Percentiles rank a stretch among this genome's conserved stretches.
phyloP scores from a whole-genome alignment of 2,329 filamentous ascomycete genomes.

The Ophiostoma himal-ulmi region DNA sequence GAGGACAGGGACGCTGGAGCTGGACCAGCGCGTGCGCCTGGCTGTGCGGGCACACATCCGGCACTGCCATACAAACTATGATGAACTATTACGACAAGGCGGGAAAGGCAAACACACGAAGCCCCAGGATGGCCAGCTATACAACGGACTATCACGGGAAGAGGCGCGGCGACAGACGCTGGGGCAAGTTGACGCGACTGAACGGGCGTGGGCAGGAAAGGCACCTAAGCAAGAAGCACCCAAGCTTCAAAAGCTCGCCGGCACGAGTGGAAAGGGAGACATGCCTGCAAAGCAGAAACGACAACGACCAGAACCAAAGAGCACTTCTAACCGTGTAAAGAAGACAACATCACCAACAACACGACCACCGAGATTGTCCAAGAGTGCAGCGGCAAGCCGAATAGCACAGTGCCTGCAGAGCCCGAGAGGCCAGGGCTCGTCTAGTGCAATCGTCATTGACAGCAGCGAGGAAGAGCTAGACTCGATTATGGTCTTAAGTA shows the following conservation, averaged over 20 bases:
- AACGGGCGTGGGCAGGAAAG: conserved; percentile 17
- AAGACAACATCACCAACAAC: not conserved
- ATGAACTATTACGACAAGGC: conserved; percentile 33
- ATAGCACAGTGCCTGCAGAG: not conserved
- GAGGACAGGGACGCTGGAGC: conserved; percentile 36
- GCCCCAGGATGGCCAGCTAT: not conserved
- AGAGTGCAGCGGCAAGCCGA: conserved; percentile 3
- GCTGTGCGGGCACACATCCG: conserved; percentile 47
- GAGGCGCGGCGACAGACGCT: conserved; percentile 27
- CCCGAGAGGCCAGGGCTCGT: not conserved
- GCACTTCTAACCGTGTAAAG: not conserved
- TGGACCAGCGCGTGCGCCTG: conserved; percentile 39
- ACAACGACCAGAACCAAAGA: not conserved
- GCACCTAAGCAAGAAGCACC: not conserved
- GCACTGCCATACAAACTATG: conserved; percentile 45
- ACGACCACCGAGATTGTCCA: not conserved
- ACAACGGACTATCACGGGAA: conserved; percentile 15
- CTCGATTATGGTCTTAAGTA: not conserved
- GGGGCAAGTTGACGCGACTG: conserved; percentile 15
- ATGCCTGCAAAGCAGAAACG: not conserved
- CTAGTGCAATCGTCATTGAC: conserved; percentile 14
- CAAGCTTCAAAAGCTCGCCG: no score
- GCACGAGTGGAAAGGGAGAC: not conserved
- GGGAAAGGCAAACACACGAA: not conserved
- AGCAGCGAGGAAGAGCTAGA: conserved; percentile 12